Evolutionary conservation across 495 filamentous ascomycete genomes (phyloP), one percentile per base, ranked within the genome.

Genomic region (Trichocladium antarcticum): DNA sequence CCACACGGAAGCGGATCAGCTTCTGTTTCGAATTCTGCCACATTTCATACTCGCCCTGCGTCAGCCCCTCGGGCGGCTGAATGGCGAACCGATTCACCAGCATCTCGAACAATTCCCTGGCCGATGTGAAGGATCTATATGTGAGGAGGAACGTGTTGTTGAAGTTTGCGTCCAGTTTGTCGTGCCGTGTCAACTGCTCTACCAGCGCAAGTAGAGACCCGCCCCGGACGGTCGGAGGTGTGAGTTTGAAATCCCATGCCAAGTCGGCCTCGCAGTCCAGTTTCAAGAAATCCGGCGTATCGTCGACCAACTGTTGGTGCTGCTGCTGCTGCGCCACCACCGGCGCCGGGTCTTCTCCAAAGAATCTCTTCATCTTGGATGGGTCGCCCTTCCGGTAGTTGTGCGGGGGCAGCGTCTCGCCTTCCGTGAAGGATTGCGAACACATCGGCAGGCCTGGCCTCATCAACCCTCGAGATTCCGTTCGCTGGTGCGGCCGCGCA

Each of bases 81-180:
- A 92, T 84, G 54, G 79, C 87, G 68, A 95, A 98, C 38, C 92
- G 77, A 58, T 85, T 83, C 10, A 93, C 87, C 1, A 98, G 74
- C 70, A 93, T 75, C 62, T 96, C 88, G 59, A 97, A 97, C 9
- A 98, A 73, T 64, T 97, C 92, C 1, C 80, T 67, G 7, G 90
- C 92, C 11, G 80, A 80, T 0, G 93, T 97, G 58, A 98, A 98
- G 1, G 92, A 98, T 45, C 85, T 79, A 62, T 97, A 98, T 4
- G 93, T 98, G 31, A 97, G 77, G 14, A 98, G 80, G 77, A 98
- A 98, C 6, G 92, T 98, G 58, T 87, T 89, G 71, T 96, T 97
- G 65, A 97, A 97, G 49, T 74, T 84, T n/a, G 87, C 82, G 62
- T 98, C 93, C 2, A 95, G 78, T 60, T 87, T 88, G 71, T 98